phyloP scores from a whole-genome alignment of 2,329 filamentous ascomycete species.

The Diplodia mutila region DNA sequence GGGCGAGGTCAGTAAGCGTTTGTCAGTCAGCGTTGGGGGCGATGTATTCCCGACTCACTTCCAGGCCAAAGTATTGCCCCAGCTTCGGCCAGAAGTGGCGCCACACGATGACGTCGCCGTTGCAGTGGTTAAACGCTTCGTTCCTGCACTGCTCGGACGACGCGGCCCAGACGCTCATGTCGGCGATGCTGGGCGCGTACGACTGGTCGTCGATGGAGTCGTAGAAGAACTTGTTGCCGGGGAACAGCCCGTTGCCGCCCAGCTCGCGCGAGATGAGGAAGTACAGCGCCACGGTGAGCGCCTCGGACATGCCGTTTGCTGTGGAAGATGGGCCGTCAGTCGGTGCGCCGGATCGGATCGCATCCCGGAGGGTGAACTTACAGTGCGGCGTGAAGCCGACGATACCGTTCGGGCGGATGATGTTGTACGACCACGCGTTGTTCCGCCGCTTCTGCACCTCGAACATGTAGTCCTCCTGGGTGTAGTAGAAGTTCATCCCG shows the following conservation, averaged over 20 bases:
- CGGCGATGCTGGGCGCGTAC: slow-evolving; percentile 40
- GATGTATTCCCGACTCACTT: no score
- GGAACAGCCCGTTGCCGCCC: slow-evolving; percentile 40
- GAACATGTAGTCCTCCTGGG: slow-evolving; percentile 29
- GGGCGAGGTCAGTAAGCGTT: no score
- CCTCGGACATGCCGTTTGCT: slow-evolving; percentile 45
- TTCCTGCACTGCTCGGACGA: slow-evolving; percentile 38
- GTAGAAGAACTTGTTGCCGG: slow-evolving; percentile 40
- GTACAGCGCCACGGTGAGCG: slow-evolving; percentile 48
- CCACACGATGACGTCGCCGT: slow-evolving; percentile 45
- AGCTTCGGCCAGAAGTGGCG: slow-evolving; percentile 49
- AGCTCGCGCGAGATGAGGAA: slow-evolving; percentile 43
- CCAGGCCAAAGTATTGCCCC: slow-evolving; percentile 41
- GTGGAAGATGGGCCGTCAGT: background rate
- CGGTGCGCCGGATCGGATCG: background rate
- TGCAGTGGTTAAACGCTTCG: slow-evolving; percentile 49
- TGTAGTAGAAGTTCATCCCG: slow-evolving; percentile 29
- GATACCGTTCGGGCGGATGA: slow-evolving; percentile 37
- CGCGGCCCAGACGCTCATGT: slow-evolving; percentile 45
- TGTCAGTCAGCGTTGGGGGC: no score
- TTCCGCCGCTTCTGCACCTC: slow-evolving; percentile 33
- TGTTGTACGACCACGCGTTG: slow-evolving; percentile 32
- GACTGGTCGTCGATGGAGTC: slow-evolving; percentile 42
- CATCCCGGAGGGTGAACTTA: background rate
- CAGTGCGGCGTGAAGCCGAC: slow-evolving; percentile 34